phyloP scores from a whole-genome alignment of 75 land plant genomes.

The Pseudotsuga menziesii region DNA sequence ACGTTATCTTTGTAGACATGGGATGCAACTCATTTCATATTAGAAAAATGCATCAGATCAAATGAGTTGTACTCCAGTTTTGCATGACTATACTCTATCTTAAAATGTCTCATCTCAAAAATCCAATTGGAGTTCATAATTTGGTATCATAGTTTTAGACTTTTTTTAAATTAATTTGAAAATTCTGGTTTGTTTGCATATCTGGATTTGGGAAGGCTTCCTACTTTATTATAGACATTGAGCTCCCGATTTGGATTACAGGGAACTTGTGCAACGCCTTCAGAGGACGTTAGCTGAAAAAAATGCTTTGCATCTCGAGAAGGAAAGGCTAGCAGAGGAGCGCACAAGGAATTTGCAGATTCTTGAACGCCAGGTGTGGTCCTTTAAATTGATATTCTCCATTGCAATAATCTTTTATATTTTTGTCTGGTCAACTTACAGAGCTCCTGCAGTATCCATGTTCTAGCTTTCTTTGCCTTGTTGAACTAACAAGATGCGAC shows the following conservation, averaged over 20 bases:
- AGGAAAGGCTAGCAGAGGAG: slow-evolving; percentile 10
- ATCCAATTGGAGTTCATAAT: too few relatives aligned
- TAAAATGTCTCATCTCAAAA: too few relatives aligned
- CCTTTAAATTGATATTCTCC: background rate
- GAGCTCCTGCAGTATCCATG: background rate
- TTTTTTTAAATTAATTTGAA: background rate
- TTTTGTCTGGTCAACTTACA: background rate
- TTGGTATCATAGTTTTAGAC: too few relatives aligned
- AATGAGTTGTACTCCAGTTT: too few relatives aligned
- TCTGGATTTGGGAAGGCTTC: background rate
- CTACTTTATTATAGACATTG: background rate
- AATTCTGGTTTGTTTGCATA: background rate
- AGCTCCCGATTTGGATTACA: slow-evolving; percentile 1
- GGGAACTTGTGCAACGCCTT: slow-evolving; percentile 9
- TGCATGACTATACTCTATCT: too few relatives aligned
- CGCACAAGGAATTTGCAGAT: slow-evolving; percentile 5
- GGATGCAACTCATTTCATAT: too few relatives aligned
- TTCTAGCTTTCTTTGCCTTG: background rate
- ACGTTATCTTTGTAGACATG: too few relatives aligned
- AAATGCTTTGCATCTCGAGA: background rate
- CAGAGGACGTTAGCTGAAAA: background rate
- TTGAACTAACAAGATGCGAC: background rate
- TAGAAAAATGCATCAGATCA: too few relatives aligned
- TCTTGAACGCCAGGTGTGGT: slow-evolving; percentile 3
- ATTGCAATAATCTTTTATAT: background rate